Evolutionary conservation across 2,329 filamentous ascomycete genomes (phyloP).

Genomic region (Microascus cirrosus): DNA sequence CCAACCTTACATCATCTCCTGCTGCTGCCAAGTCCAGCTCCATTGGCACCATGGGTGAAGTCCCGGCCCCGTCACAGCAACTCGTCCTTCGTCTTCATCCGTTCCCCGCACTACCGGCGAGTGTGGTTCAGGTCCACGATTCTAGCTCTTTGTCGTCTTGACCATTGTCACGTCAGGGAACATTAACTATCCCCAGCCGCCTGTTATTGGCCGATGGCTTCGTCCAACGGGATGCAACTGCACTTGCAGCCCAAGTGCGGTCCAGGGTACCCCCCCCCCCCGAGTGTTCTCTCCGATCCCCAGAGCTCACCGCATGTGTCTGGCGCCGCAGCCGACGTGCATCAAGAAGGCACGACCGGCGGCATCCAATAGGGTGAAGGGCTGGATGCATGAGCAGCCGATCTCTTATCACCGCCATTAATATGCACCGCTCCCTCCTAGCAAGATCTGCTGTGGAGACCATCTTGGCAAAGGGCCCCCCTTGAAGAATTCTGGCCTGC

Average conservation of each 20-base stretch:
- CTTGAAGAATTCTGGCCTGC: neutral
- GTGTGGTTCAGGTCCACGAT: neutral
- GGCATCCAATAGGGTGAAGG: neutral
- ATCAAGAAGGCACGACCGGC: neutral
- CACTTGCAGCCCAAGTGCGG: neutral
- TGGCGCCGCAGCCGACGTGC: constrained; percentile 4
- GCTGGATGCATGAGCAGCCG: neutral
- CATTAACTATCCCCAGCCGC: neutral
- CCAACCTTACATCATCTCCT: too few relatives aligned
- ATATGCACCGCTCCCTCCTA: neutral
- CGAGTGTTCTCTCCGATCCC: neutral
- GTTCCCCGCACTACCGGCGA: too few relatives aligned
- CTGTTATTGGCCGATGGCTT: neutral
- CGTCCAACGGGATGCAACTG: neutral
- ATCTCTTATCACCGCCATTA: neutral
- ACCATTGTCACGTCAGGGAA: neutral
- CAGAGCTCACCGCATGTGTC: neutral
- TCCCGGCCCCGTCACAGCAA: too few relatives aligned
- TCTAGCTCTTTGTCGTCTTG: neutral
- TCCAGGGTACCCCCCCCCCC: neutral
- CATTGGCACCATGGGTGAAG: too few relatives aligned
- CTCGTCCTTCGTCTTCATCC: too few relatives aligned
- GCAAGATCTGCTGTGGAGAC: neutral
- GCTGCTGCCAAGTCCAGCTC: too few relatives aligned
- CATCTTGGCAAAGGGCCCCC: neutral